Conservation (phyloP, 352 stramenopile genomes). For the Phytophthora sansomeana region DNA sequence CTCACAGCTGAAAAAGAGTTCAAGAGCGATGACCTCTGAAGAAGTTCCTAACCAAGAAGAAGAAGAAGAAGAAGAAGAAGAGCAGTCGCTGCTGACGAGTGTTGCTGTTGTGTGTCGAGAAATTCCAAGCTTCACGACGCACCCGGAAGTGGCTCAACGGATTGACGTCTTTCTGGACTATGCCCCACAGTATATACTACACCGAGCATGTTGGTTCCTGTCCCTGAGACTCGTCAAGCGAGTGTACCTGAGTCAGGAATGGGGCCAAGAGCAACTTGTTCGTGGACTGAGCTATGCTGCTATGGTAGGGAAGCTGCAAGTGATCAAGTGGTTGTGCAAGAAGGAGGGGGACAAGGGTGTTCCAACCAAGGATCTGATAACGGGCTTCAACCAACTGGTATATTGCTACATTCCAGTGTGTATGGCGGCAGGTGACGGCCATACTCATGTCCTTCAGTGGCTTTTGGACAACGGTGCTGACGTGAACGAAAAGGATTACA, state of each 20-base stretch:
- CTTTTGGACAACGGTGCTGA: background rate
- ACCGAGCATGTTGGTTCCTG: background rate
- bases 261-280: background rate
- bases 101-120: slow-evolving; percentile 1
- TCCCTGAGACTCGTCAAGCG: slow-evolving; percentile 5
- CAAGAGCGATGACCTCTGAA: background rate
- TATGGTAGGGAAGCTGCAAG: slow-evolving; percentile 8
- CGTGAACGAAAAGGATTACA: slow-evolving; percentile 1
- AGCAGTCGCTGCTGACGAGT: slow-evolving; percentile 1
- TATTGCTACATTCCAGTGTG: background rate
- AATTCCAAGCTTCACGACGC: background rate
- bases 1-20: background rate
- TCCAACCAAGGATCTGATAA: background rate
- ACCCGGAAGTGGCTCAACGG: background rate
- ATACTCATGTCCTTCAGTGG: slow-evolving; percentile 3
- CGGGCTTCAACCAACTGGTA: background rate
- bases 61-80: background rate
- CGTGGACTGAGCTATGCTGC: background rate
- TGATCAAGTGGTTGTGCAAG: slow-evolving; percentile 8
- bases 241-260: background rate
- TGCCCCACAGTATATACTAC: background rate
- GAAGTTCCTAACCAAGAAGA: background rate
- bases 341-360: background rate
- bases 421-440: background rate
- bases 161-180: slow-evolving; percentile 13